These are phyloP conservation scores for Lodderomyces jiufengensis DNA, from an alignment of 1,139 yeast species.

Conservation along the genomic window DNA sequence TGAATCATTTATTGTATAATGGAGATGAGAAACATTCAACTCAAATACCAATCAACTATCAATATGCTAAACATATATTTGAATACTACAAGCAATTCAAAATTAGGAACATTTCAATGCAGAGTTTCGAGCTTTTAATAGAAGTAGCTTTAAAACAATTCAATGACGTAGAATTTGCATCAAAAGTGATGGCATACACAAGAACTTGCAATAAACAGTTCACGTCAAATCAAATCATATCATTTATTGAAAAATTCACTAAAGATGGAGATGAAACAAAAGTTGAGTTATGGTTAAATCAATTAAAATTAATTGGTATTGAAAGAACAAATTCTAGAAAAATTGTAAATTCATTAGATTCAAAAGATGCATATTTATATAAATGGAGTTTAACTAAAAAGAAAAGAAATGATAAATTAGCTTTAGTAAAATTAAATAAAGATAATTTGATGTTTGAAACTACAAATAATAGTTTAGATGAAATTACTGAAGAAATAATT, in stretches of 20 bases:
- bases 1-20: constrained; percentile 5
- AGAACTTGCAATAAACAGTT: constrained; percentile 35
- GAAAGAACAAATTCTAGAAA: not conserved
- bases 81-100: constrained; percentile 18
- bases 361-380: constrained; percentile 26
- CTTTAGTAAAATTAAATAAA: constrained; percentile 17
- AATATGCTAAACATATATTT: constrained; percentile 28
- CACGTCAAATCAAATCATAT: constrained; percentile 40
- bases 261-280: constrained; percentile 24
- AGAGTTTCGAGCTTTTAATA: constrained; percentile 29
- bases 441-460: constrained; percentile 17
- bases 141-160: constrained; percentile 27
- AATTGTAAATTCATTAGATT: not conserved
- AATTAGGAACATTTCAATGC: constrained; percentile 4
- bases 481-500: constrained; percentile 22
- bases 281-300: constrained; percentile 40
- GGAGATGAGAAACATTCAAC: not conserved
- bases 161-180: constrained; percentile 35
- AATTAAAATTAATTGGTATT: constrained; percentile 15
- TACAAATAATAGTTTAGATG: not conserved
- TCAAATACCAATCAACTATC: constrained; percentile 15
- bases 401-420: constrained; percentile 23
- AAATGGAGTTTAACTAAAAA: constrained; percentile 23
- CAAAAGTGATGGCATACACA: constrained; percentile 24
- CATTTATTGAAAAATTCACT: constrained; percentile 38